Evolutionary conservation across 768 basidiomycete species (phyloP).

Genomic region (Naganishia friedmannii): DNA sequence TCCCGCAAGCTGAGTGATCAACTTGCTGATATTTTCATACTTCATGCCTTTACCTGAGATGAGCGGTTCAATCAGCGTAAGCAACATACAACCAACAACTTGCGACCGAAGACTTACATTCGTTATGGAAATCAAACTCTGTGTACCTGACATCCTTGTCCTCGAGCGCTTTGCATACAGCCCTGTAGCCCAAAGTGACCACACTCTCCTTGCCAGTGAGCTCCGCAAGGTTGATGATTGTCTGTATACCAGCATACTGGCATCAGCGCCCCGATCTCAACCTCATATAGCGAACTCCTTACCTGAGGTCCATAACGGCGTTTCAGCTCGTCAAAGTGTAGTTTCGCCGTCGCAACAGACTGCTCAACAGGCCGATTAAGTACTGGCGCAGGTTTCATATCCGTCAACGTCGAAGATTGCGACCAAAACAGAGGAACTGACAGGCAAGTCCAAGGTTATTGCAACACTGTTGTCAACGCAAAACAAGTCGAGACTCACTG

Average conservation of each 20-base stretch:
- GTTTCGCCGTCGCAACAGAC: slow-evolving; percentile 65
- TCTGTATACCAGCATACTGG: slow-evolving; percentile 54
- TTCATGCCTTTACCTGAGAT: slow-evolving; percentile 53
- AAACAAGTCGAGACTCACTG: slow-evolving; percentile 59
- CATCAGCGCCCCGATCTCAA: background rate
- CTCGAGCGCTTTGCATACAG: slow-evolving; percentile 61
- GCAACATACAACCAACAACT: slow-evolving; percentile 50
- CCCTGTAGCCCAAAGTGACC: slow-evolving; percentile 73
- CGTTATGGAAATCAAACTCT: slow-evolving; percentile 83
- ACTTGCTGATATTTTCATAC: slow-evolving; percentile 83
- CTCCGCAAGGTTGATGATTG: slow-evolving; percentile 84
- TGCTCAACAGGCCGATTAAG: slow-evolving; percentile 73
- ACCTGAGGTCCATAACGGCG: slow-evolving; percentile 76
- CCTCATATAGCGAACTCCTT: slow-evolving; percentile 39
- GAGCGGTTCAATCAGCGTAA: slow-evolving; percentile 8
- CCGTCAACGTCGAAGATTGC: slow-evolving; percentile 67
- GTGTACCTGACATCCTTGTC: slow-evolving; percentile 49
- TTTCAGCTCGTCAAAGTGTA: slow-evolving; percentile 69
- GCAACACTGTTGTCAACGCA: background rate
- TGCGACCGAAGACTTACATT: slow-evolving; percentile 59
- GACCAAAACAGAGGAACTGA: slow-evolving; percentile 90
- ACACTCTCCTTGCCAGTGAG: slow-evolving; percentile 80
- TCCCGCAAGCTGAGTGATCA: slow-evolving; percentile 68
- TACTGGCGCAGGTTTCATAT: slow-evolving; percentile 77
- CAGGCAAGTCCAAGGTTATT: slow-evolving; percentile 22